A percentile compares a stretch with the other conserved stretches of the same genome.
phyloP scores from a whole-genome alignment of 2,329 filamentous ascomycete species.

The Leptographium procerum region DNA sequence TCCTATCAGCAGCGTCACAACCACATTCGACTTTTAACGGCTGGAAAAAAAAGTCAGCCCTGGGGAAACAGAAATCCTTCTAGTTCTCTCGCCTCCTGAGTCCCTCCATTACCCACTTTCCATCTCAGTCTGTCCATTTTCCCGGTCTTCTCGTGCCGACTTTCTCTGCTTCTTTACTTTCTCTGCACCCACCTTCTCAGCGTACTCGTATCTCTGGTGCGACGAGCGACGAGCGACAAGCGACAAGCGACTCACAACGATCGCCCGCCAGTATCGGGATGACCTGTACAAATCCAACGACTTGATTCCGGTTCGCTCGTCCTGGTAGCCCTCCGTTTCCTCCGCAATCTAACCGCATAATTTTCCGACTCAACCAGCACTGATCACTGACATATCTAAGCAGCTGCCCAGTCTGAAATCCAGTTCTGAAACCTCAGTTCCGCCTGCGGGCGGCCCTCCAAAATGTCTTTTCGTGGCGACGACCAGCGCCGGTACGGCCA shows the following conservation, averaged over 20 bases:
- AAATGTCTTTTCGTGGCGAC: conserved; percentile 54
- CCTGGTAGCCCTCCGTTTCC: neutral
- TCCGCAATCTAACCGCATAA: too few relatives aligned
- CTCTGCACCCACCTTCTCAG: neutral
- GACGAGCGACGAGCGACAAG: neutral
- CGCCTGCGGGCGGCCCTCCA: conserved; percentile 4
- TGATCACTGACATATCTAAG: neutral
- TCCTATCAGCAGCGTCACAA: neutral
- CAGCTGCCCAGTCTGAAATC: neutral
- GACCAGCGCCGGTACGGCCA: conserved; percentile 54
- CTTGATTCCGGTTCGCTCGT: neutral
- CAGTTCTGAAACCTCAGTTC: neutral
- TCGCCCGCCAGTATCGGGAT: neutral
- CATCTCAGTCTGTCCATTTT: neutral
- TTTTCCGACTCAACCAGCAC: too few relatives aligned
- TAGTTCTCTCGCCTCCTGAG: neutral
- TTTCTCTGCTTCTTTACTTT: neutral
- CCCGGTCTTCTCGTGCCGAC: neutral
- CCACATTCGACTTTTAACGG: neutral
- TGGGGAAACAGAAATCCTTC: neutral
- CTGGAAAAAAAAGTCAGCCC: neutral
- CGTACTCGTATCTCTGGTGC: neutral
- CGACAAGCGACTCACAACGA: too few relatives aligned
- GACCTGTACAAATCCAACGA: neutral
- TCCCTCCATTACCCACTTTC: neutral